Conservation (phyloP, 2,329 filamentous ascomycete genomes). For the Ceratocystis albifundus region DNA sequence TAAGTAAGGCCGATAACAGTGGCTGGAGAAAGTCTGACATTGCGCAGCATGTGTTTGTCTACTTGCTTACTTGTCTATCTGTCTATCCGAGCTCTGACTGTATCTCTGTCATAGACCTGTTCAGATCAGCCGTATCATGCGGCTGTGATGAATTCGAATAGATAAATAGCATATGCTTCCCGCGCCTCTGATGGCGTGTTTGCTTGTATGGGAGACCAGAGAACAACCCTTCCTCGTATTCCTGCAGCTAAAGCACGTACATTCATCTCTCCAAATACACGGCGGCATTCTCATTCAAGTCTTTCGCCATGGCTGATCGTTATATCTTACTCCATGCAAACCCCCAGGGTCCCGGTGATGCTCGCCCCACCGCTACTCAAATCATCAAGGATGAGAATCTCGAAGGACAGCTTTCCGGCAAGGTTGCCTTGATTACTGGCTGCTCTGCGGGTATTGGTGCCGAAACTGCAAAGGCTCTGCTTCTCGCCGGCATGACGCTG, state of each 20-base stretch:
- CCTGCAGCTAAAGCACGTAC: neutral
- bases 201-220: neutral
- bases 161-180: neutral
- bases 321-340: neutral
- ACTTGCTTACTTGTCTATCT: too few relatives aligned
- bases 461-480: constrained; percentile 30
- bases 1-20: too few relatives aligned
- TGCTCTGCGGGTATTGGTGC: constrained; percentile 34
- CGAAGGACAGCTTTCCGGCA: constrained; percentile 10
- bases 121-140: neutral
- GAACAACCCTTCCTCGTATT: neutral
- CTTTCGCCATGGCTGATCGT: constrained; percentile 25
- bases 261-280: neutral
- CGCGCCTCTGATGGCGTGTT: neutral
- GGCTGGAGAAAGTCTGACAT: too few relatives aligned
- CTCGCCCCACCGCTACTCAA: neutral
- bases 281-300: neutral
- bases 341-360: neutral
- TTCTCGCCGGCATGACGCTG: constrained; percentile 1
- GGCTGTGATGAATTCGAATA: neutral
- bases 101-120: neutral
- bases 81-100: too few relatives aligned
- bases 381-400: constrained; percentile 9
- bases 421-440: constrained; percentile 34
- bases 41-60: too few relatives aligned